Evolutionary conservation across 306 rosid genomes (phyloP).

Genomic region (Lotus japonicus): DNA sequence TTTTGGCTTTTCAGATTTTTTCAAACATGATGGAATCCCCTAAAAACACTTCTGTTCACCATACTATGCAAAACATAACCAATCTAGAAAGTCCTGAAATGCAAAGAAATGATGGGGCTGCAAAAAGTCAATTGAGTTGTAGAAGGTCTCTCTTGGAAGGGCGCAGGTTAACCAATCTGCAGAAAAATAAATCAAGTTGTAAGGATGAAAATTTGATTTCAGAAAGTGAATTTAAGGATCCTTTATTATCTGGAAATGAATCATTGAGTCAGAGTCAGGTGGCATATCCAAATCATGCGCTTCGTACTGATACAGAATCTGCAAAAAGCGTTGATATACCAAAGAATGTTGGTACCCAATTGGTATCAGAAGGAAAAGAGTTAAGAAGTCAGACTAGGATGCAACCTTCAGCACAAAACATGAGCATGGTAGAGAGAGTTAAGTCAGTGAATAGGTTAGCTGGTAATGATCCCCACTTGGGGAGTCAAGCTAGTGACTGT

Average conservation of each 20-base stretch:
- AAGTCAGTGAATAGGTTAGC: conserved; percentile 25
- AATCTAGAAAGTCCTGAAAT: background rate
- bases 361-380: conserved; percentile 11
- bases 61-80: background rate
- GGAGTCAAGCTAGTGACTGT: conserved; percentile 25
- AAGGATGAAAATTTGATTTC: conserved; percentile 14
- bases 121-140: background rate
- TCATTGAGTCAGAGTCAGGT: conserved; percentile 17
- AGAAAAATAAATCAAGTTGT: conserved; percentile 5
- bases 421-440: conserved; percentile 4
- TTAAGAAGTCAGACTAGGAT: conserved; percentile 2
- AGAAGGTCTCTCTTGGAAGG: conserved; percentile 10
- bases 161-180: conserved; percentile 13
- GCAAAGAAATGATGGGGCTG: conserved; percentile 2
- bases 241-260: background rate
- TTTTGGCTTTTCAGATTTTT: conserved; percentile 48
- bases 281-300: background rate
- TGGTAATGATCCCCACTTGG: conserved; percentile 5
- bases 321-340: conserved; percentile 2
- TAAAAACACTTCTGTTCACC: conserved; percentile 5
- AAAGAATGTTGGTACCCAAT: background rate
- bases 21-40: conserved; percentile 11
- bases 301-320: background rate
- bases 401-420: conserved; percentile 4
- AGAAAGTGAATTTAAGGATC: conserved; percentile 5